Conservation (phyloP, 331 rosid species). For the Cydonia oblonga region DNA sequence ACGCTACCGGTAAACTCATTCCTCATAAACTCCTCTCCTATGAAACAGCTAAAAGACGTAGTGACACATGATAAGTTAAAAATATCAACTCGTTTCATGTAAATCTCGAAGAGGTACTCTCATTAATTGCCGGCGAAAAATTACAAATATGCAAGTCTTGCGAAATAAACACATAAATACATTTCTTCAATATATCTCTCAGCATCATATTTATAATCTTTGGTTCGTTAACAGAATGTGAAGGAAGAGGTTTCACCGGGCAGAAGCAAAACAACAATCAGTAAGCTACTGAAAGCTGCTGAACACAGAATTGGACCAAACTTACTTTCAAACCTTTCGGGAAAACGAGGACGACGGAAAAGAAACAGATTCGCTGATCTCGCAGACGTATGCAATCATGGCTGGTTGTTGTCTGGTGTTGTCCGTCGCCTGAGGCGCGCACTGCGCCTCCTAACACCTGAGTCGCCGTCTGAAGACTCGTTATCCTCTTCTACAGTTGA, state of each 20-base stretch:
- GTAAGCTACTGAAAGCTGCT: background rate
- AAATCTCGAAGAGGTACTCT: background rate
- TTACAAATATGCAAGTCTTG: background rate
- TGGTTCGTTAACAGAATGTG: background rate
- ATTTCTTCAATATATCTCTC: background rate
- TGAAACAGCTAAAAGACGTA: background rate
- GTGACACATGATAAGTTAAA: background rate
- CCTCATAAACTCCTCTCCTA: background rate
- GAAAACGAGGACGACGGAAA: background rate
- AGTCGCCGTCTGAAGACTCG: slow-evolving; percentile 73
- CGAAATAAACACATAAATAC: background rate
- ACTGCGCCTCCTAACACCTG: slow-evolving; percentile 51
- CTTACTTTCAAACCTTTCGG: slow-evolving; percentile 26
- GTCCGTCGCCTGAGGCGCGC: slow-evolving; percentile 36
- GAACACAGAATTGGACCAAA: slow-evolving; percentile 14
- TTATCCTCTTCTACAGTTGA: slow-evolving; percentile 66
- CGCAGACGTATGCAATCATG: slow-evolving; percentile 25
- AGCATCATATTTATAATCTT: background rate
- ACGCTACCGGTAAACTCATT: background rate
- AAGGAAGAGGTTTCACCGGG: background rate
- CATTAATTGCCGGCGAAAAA: background rate
- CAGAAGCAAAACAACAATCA: too few species aligned
- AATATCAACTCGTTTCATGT: background rate
- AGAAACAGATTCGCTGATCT: slow-evolving; percentile 7
- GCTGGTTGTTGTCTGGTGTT: slow-evolving; percentile 57